phyloP scores from a whole-genome alignment of 257 asterid species.

The Lycium barbarum region DNA sequence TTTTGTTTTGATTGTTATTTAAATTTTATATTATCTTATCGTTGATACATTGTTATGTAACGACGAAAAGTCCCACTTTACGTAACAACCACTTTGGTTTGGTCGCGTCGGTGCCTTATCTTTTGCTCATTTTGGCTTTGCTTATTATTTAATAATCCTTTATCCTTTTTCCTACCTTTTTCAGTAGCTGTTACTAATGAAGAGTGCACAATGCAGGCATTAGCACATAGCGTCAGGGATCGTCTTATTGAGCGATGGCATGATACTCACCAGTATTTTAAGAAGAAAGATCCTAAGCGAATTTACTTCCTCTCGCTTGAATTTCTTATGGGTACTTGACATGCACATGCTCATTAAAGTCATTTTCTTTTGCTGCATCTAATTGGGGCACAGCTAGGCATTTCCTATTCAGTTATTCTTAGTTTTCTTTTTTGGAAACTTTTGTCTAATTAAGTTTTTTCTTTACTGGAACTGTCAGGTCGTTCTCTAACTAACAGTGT shows the following conservation, averaged over 20 bases:
- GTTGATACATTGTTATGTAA: no score
- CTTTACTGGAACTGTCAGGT: slow-evolving; percentile 41
- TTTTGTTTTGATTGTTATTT: no score
- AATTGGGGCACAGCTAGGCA: not conserved
- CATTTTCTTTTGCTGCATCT: slow-evolving; percentile 28
- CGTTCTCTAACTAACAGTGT: slow-evolving; percentile 61
- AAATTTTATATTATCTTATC: no score
- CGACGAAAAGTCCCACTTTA: no score
- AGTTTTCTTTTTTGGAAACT: not conserved
- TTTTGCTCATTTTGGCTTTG: no score
- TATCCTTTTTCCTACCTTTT: not conserved
- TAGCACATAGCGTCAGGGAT: slow-evolving; percentile 58
- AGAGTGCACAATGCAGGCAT: slow-evolving; percentile 45
- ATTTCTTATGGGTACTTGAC: slow-evolving; percentile 58
- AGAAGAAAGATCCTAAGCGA: slow-evolving; percentile 60
- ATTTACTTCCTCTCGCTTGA: slow-evolving; percentile 60
- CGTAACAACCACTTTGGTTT: no score
- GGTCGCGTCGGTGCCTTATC: no score
- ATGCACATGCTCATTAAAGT: not conserved
- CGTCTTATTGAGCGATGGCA: slow-evolving; percentile 66
- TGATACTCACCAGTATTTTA: slow-evolving; percentile 55
- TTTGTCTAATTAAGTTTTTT: slow-evolving; percentile 25
- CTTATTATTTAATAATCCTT: no score
- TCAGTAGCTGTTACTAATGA: slow-evolving; percentile 8
- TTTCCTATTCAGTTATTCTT: not conserved